These are phyloP conservation scores for Colletotrichum sp. DNA, from an alignment of 2,329 filamentous ascomycete species.

Conservation along the genomic window DNA sequence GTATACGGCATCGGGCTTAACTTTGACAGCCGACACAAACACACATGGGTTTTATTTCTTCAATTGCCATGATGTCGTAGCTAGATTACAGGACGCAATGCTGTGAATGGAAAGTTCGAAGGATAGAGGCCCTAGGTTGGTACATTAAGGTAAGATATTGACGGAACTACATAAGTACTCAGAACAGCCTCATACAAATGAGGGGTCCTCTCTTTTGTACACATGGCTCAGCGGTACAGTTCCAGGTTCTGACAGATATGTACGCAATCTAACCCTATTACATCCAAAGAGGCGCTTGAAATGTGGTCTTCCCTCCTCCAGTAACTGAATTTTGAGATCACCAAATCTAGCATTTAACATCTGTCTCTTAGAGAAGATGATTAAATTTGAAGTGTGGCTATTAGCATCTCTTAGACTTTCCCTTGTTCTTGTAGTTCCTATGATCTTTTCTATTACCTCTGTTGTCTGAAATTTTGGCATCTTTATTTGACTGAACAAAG, in stretches of 20 bases:
- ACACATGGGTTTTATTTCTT: background rate
- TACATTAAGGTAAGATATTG: background rate
- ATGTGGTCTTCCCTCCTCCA: background rate
- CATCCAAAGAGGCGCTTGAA: background rate
- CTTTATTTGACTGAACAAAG: background rate
- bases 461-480: background rate
- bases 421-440: background rate
- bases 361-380: background rate
- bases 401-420: accelerated
- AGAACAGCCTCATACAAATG: no score
- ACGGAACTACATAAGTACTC: no score
- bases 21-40: background rate
- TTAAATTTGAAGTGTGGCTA: accelerated
- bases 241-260: no score
- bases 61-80: accelerated
- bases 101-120: background rate
- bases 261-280: background rate
- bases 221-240: no score
- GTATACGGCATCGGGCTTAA: no score
- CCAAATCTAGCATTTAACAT: background rate
- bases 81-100: background rate
- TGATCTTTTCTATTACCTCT: background rate
- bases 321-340: background rate
- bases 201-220: no score
- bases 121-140: accelerated